Evolutionary conservation across 768 basidiomycete species (phyloP).

Genomic region (Thelephora ganbajun): DNA sequence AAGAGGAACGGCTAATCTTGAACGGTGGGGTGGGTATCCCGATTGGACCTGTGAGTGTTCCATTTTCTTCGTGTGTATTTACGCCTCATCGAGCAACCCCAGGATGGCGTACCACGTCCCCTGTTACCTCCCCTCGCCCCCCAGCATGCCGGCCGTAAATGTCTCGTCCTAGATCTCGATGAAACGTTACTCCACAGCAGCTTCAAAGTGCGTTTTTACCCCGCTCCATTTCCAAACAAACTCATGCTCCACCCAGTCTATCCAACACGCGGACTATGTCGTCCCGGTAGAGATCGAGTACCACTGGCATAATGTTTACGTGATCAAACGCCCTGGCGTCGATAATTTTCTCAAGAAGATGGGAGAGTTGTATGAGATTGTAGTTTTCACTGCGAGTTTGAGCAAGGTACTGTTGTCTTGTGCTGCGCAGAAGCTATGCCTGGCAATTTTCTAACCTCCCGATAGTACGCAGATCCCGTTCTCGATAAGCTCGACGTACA

Average conservation of each 20-base stretch:
- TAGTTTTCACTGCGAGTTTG: constrained; percentile 94
- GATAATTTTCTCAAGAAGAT: constrained; percentile 95
- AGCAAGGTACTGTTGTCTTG: constrained; percentile 60
- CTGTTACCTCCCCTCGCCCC: constrained; percentile 76
- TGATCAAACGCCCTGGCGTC: constrained; percentile 96
- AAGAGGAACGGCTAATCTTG: constrained; percentile 80
- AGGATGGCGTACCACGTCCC: constrained; percentile 83
- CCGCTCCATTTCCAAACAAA: neutral
- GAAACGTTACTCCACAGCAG: constrained; percentile 96
- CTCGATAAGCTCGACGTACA: constrained; percentile 92
- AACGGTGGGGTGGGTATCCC: constrained; percentile 94
- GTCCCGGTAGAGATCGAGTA: constrained; percentile 99
- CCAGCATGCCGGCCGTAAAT: constrained; percentile 81
- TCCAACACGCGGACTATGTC: constrained; percentile 90
- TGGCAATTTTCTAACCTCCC: neutral
- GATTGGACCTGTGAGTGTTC: constrained; percentile 67
- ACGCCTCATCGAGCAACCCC: neutral
- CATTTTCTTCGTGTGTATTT: neutral
- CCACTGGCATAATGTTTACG: constrained; percentile 97
- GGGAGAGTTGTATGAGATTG: constrained; percentile 97
- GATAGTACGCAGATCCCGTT: constrained; percentile 94
- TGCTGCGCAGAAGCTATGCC: too few species aligned
- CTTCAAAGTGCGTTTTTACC: constrained; percentile 64
- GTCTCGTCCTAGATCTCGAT: constrained; percentile 91
- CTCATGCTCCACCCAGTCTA: constrained; percentile 42